Conservation (phyloP, 2,329 filamentous ascomycete species). For the Geosmithia flava region DNA sequence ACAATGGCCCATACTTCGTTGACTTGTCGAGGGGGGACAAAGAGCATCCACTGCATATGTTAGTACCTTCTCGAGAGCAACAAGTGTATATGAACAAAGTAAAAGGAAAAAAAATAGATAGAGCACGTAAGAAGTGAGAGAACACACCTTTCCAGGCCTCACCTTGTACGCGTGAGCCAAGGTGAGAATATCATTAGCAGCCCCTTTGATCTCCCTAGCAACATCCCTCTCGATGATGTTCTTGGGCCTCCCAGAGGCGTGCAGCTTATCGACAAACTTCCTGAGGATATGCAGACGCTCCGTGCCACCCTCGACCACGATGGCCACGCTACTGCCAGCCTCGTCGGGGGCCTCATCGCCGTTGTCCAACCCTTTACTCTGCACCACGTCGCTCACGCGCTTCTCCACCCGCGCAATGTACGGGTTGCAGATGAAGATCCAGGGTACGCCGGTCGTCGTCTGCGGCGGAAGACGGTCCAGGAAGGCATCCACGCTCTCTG, state of each 20-base stretch:
- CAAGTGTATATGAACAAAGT: too few species aligned
- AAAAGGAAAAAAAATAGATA: not conserved
- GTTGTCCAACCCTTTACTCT: conserved; percentile 24
- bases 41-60: conserved; percentile 60
- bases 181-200: conserved; percentile 42
- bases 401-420: conserved; percentile 27
- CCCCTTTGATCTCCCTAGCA: conserved; percentile 33
- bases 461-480: conserved; percentile 55
- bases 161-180: conserved; percentile 48
- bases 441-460: conserved; percentile 41
- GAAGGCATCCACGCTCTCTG: conserved; percentile 54
- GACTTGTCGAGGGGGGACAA: conserved; percentile 40
- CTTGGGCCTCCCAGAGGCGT: too few species aligned
- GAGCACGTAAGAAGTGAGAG: not conserved
- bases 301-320: conserved; percentile 39
- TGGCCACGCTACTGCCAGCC: conserved; percentile 28
- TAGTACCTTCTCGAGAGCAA: not conserved
- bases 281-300: conserved; percentile 33
- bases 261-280: conserved; percentile 1
- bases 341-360: conserved; percentile 36
- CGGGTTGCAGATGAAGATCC: conserved; percentile 66
- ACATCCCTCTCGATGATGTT: conserved; percentile 28
- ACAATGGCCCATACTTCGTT: conserved; percentile 54
- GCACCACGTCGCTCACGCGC: conserved; percentile 15
- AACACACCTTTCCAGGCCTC: conserved; percentile 50